Evolutionary conservation across 106 monocot species (phyloP).

Genomic region (Apostasia ramifera): DNA sequence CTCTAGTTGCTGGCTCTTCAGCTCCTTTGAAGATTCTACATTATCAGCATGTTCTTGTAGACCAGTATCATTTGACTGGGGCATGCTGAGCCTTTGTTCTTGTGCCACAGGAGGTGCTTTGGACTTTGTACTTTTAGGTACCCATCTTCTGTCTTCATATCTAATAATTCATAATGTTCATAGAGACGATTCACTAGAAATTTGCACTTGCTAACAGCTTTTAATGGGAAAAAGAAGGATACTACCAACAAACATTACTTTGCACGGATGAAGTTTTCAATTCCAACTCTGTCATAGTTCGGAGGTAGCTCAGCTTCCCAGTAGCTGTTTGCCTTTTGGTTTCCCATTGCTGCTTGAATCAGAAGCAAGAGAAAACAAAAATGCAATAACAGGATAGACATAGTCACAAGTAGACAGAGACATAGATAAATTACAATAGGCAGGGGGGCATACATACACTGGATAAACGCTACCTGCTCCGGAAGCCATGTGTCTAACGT

Average conservation of each 20-base stretch:
- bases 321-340: slow-evolving; percentile 80
- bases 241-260: slow-evolving; percentile 46
- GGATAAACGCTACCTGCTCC: slow-evolving; percentile 94
- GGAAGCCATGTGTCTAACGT: slow-evolving; percentile 97
- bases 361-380: neutral
- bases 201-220: neutral
- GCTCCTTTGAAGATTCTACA: slow-evolving; percentile 22
- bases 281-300: slow-evolving; percentile 95
- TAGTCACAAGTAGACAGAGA: neutral
- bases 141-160: slow-evolving; percentile 96
- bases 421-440: neutral
- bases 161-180: slow-evolving; percentile 19
- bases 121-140: slow-evolving; percentile 46
- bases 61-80: slow-evolving; percentile 18
- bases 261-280: slow-evolving; percentile 95
- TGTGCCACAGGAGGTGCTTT: slow-evolving; percentile 21
- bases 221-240: neutral
- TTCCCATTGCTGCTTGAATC: slow-evolving; percentile 77
- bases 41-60: slow-evolving; percentile 13
- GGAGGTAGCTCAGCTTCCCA: slow-evolving; percentile 98
- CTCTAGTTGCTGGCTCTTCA: slow-evolving; percentile 17
- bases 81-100: slow-evolving; percentile 24
- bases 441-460: slow-evolving; percentile 47
- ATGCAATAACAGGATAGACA: neutral
- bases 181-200: slow-evolving; percentile 2